phyloP scores from a whole-genome alignment of 2,329 filamentous ascomycete genomes.

The Colletotrichum filicis region DNA sequence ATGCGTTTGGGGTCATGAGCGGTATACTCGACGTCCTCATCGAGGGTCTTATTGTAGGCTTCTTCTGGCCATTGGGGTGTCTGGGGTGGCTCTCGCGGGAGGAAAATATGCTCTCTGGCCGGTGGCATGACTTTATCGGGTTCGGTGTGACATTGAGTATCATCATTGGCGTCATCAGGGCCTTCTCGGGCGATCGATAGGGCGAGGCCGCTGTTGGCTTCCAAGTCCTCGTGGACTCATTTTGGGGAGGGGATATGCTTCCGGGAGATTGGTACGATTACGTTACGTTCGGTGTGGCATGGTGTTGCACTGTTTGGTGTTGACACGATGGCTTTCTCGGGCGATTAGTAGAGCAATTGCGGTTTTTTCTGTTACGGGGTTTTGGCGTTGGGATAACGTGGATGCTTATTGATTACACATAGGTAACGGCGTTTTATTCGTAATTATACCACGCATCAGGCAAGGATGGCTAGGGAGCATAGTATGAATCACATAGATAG shows the following conservation, averaged over 20 bases:
- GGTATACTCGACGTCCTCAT: constrained; percentile 86
- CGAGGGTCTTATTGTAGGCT: constrained; percentile 89
- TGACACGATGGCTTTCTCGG: neutral
- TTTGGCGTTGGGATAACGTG: neutral
- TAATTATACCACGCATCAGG: constrained; percentile 22
- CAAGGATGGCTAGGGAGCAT: neutral
- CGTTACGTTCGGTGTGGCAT: neutral
- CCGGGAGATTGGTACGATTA: neutral
- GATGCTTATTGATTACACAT: neutral
- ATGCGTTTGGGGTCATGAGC: constrained; percentile 53
- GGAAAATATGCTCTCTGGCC: constrained; percentile 85
- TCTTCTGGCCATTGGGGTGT: constrained; percentile 93
- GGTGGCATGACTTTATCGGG: constrained; percentile 87
- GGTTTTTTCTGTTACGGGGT: neutral
- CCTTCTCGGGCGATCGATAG: constrained; percentile 33
- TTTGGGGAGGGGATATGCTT: neutral
- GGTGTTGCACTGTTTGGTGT: neutral
- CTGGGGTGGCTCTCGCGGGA: constrained; percentile 87
- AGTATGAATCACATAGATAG: constrained; percentile 15
- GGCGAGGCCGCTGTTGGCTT: neutral
- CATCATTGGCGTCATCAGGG: constrained; percentile 48
- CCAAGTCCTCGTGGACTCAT: neutral
- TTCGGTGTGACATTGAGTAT: constrained; percentile 78
- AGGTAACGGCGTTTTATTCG: neutral
- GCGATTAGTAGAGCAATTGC: neutral